Evolutionary conservation across 345 rosid genomes (phyloP).

Genomic region (Trapa bicornis): DNA sequence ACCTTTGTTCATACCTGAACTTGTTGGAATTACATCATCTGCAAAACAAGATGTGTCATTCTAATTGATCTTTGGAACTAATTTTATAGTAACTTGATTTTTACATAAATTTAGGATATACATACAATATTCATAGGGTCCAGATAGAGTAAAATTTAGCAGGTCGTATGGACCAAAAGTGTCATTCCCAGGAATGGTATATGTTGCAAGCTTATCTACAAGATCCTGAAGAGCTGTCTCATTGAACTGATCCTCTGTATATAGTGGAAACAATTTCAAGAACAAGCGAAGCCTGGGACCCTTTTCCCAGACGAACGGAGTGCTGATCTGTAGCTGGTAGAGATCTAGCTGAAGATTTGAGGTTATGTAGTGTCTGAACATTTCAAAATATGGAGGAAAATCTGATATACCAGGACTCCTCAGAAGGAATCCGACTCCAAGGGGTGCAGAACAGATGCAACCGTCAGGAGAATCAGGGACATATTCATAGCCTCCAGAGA

Average conservation of each 20-base stretch:
- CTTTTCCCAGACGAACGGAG: slow-evolving; percentile 22
- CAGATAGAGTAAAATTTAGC: slow-evolving; percentile 19
- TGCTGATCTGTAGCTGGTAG: slow-evolving; percentile 27
- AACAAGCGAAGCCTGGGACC: slow-evolving; percentile 37
- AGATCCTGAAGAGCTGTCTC: slow-evolving; percentile 21
- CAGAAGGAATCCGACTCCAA: slow-evolving; percentile 27
- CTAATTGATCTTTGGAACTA: neutral
- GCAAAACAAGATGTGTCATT: slow-evolving; percentile 2
- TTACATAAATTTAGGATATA: neutral
- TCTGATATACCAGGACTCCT: slow-evolving; percentile 39
- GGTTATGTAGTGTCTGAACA: slow-evolving; percentile 16
- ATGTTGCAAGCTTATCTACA: slow-evolving; percentile 23
- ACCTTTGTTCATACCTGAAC: slow-evolving; percentile 11
- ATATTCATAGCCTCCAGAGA: slow-evolving; percentile 17
- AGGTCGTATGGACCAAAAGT: slow-evolving; percentile 46
- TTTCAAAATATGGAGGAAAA: slow-evolving; percentile 25
- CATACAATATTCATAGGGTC: slow-evolving; percentile 31
- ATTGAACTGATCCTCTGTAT: slow-evolving; percentile 16
- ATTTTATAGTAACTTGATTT: neutral
- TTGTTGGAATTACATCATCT: neutral
- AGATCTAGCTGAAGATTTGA: slow-evolving; percentile 16
- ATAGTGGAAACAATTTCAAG: slow-evolving; percentile 33
- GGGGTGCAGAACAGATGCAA: slow-evolving; percentile 51
- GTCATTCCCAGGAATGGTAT: slow-evolving; percentile 13
- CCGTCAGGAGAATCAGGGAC: slow-evolving; percentile 23